Base-by-base conservation (phyloP, 352 stramenopile genomes). In the Albugo laibachii region DNA sequence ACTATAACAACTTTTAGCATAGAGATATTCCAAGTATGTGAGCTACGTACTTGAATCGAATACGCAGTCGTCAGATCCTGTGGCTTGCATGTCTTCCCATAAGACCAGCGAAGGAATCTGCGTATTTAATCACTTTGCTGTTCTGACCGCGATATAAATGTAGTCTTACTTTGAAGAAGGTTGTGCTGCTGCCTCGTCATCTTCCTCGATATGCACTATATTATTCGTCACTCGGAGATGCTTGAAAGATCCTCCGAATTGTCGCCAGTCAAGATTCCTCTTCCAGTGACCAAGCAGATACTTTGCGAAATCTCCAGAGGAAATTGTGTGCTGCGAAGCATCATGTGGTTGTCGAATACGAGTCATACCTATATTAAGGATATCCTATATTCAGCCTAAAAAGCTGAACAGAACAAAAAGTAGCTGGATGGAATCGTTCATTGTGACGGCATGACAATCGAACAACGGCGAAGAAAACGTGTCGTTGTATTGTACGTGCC, bases 201-300 rank as follows among this genome's bases (percentile, higher is more conserved):
- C 74, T 39, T 87, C 74, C 46, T 87, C 74, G 53, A 87, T 83
- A 42, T 69, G 54, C 21, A 87, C 74, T 46, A 87, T 66, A 59
- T 83, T 87, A 59, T 87, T 87, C 41, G 67, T 82, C 44, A 72
- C 69, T 47, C 74, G 74, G 47, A 87, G 39, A 55, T 84, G 71
- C 62, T 80, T 74, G 59, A 84, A 87, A 37, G 65, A 79, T 24
- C 50, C 53, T 16, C 74, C 74, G 49, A 87, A 87, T 56, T 80
- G 68, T 8, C 64, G 64, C 74, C 74, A 87, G 56, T 87, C 71
- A 19, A 87, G 56, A 41, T 83, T 87, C 47, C 74, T 67, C 59
- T 87, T 87, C 74, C 74, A 87, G 50, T 76, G 82, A 1, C 74
- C 74, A 44, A 82, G 74, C 10, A 87, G 58, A 47, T 79, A 87